Evolutionary conservation across 2,329 filamentous ascomycete genomes (phyloP), one percentile per base, ranked within the genome.

Genomic region (Coniella lustricola): DNA sequence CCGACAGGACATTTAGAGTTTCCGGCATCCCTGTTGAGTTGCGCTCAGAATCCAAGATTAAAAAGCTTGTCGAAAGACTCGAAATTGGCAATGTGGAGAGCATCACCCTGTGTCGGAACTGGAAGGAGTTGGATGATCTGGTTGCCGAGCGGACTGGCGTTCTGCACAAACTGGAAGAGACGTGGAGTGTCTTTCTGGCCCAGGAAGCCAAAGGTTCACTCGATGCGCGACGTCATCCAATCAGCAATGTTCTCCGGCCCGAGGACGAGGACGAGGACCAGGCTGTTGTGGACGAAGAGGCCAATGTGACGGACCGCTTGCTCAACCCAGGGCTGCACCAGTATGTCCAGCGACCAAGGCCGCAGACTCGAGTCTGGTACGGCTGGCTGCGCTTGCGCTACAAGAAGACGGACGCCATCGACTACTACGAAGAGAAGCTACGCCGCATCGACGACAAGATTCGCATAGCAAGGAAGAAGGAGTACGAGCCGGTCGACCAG

Each of bases 341-440:
- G 57, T 60, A 73, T 3, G 57, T 68, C 14, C 75, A 77, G 20
- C 67, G 73, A 17, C 64, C 70, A 18, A 72, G 80, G 2, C 91
- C 93, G 0, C 84, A 77, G 55, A 76, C 83, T 16, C 84, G 81
- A 14, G 73, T 97, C 18, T 85, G 90, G 71, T 88, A 88, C 58
- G 91, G 93, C 1, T 79, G 82, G 14, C 73, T 95, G 38, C 81
- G 81, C 16, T 60, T 95, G 35, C 80, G 81, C 46, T 86, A 76
- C 59, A 83, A 78, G 54, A 83, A 78, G 48, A 81, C 93, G 2
- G 93, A 98, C 64, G 90, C 90, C 2, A 93, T 98, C 57, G 87
- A 97, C 63, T 93, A 96, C 63, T 96, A 90, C 60, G 86, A 94
- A 59, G 88, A 95, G 64, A 85, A 86, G 62, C 76, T 98, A 32